Percentiles rank a stretch among this genome's conserved stretches.
Conservation (phyloP, 2,329 filamentous ascomycete genomes). For the Phialophora verrucosa region DNA sequence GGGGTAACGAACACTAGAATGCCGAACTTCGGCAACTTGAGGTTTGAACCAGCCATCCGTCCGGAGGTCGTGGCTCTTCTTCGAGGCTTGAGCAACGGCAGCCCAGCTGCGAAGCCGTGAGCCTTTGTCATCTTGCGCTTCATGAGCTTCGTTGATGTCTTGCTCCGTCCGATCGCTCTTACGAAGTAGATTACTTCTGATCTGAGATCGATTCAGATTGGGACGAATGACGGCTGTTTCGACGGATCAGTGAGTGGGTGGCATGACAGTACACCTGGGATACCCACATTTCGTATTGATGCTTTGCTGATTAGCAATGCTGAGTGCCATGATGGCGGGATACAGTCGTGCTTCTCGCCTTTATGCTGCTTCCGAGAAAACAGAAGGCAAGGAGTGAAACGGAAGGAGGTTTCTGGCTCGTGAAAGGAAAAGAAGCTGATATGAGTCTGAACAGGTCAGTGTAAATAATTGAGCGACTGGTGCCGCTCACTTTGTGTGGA, state of each 20-base stretch:
- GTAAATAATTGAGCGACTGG: neutral
- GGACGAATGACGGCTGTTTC: neutral
- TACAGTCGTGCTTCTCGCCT: neutral
- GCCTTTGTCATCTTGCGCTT: neutral
- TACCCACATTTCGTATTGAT: neutral
- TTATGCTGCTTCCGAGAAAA: neutral
- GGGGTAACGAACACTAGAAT: slow-evolving; percentile 16
- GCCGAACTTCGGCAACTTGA: slow-evolving; percentile 4
- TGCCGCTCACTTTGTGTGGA: neutral
- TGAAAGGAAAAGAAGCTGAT: neutral
- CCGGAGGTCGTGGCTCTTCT: neutral
- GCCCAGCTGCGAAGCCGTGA: neutral
- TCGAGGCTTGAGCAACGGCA: neutral
- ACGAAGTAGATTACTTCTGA: neutral
- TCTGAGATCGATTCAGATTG: neutral
- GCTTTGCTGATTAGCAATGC: neutral
- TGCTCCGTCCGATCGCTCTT: neutral
- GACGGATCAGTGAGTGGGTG: neutral
- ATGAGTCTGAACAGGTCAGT: neutral
- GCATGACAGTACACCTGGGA: neutral
- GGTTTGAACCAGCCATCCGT: neutral
- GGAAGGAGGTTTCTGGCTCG: neutral
- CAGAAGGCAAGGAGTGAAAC: neutral
- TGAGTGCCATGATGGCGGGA: slow-evolving; percentile 8
- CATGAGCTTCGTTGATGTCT: neutral